These are phyloP conservation scores for Pelargonium citronellum DNA, from an alignment of 441 rosid genomes.

Conservation along the genomic window DNA sequence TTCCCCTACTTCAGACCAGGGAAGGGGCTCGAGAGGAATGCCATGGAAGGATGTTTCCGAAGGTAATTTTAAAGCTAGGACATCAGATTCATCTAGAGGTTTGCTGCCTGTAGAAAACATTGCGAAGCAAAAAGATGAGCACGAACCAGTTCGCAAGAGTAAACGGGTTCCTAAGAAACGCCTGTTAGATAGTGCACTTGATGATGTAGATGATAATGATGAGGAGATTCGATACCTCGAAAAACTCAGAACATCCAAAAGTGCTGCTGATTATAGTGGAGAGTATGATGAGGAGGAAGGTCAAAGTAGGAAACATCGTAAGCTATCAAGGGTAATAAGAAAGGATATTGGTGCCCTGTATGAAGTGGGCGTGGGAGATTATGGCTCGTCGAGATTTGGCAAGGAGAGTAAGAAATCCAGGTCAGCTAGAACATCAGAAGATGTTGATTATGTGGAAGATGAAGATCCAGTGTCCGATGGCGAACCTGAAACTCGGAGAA, in stretches of 20 bases:
- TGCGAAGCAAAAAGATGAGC: constrained; percentile 22
- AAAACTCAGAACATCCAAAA: constrained; percentile 52
- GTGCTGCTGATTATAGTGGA: constrained; percentile 8
- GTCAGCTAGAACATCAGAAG: constrained; percentile 40
- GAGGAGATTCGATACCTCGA: constrained; percentile 72
- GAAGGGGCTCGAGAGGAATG: constrained; percentile 27
- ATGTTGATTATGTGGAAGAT: constrained; percentile 54
- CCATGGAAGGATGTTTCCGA: constrained; percentile 32
- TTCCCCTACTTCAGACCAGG: constrained; percentile 27
- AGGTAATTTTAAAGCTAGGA: constrained; percentile 25
- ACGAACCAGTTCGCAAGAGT: constrained; percentile 70
- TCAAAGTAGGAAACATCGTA: constrained; percentile 43
- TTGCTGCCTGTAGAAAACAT: constrained; percentile 30
- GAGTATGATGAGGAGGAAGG: constrained; percentile 43
- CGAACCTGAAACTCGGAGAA: constrained; percentile 37
- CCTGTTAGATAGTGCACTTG: constrained; percentile 52
- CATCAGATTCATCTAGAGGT: constrained; percentile 30
- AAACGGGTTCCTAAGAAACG: constrained; percentile 70
- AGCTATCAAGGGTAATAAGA: constrained; percentile 42
- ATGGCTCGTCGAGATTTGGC: constrained; percentile 28
- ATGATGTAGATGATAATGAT: constrained; percentile 58
- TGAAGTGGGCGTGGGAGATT: constrained; percentile 28
- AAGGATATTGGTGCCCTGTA: neutral
- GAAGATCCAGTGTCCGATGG: constrained; percentile 41
- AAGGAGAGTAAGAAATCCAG: constrained; percentile 49